phyloP scores from a whole-genome alignment of 306 rosid genomes.

The Vigna mungo region DNA sequence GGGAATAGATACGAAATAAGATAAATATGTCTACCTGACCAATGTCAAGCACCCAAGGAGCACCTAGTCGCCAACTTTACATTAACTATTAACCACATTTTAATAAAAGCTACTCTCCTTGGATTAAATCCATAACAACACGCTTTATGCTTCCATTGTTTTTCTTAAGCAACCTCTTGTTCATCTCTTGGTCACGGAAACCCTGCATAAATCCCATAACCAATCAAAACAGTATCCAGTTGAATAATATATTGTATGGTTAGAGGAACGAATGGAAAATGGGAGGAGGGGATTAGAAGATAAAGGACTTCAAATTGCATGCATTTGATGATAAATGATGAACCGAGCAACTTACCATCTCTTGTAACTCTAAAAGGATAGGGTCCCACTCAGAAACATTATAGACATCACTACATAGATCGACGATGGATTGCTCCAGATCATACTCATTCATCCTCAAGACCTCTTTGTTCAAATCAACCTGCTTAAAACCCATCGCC shows the following conservation, averaged over 20 bases:
- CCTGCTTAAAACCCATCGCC: conserved; percentile 84
- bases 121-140: conserved; percentile 86
- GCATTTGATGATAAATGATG: neutral
- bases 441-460: conserved; percentile 72
- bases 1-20: neutral
- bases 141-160: conserved; percentile 90
- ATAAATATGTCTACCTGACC: conserved; percentile 9
- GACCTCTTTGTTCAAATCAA: conserved; percentile 79
- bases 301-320: neutral
- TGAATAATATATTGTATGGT: neutral
- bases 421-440: conserved; percentile 75
- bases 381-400: conserved; percentile 86
- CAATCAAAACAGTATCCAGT: conserved; percentile 12
- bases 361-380: conserved; percentile 76
- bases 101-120: conserved; percentile 57
- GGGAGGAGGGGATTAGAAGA: neutral
- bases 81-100: conserved; percentile 28
- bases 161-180: conserved; percentile 79
- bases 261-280: neutral
- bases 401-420: conserved; percentile 77
- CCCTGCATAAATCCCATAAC: conserved; percentile 63
- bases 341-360: conserved; percentile 65
- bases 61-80: neutral
- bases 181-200: conserved; percentile 65
- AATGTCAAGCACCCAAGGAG: conserved; percentile 14